Conservation (phyloP, 1,139 yeast species). For the Kluyveromyces marxianus region DNA sequence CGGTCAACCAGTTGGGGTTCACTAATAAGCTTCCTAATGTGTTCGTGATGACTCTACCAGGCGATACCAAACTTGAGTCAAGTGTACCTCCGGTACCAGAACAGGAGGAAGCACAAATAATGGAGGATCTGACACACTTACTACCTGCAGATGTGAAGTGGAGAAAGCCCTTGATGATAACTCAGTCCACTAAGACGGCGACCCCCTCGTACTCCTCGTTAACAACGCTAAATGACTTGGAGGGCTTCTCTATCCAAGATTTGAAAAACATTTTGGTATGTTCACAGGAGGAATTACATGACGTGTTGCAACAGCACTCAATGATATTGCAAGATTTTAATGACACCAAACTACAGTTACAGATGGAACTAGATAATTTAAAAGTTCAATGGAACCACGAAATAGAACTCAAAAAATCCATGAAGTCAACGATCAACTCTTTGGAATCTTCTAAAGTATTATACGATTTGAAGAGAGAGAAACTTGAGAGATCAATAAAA, state of each 20-base stretch:
- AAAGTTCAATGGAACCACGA: conserved; percentile 30
- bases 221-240: conserved; percentile 25
- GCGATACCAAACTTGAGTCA: background rate
- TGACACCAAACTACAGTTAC: conserved; percentile 23
- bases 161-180: conserved; percentile 8
- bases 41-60: conserved; percentile 35
- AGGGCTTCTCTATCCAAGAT: conserved; percentile 25
- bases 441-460: conserved; percentile 28
- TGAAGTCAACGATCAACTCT: conserved; percentile 28
- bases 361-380: conserved; percentile 25
- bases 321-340: conserved; percentile 24
- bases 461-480: conserved; percentile 25
- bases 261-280: conserved; percentile 27
- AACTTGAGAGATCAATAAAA: conserved; percentile 23
- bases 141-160: conserved; percentile 10
- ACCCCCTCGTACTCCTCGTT: conserved; percentile 22
- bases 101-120: conserved; percentile 3
- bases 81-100: background rate
- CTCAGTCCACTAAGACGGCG: conserved; percentile 9
- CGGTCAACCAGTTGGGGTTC: conserved; percentile 42
- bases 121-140: conserved; percentile 6
- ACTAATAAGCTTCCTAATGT: conserved; percentile 40
- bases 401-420: conserved; percentile 24
- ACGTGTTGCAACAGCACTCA: conserved; percentile 24
- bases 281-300: conserved; percentile 30